Percentiles rank a stretch among this genome's conserved stretches.
Evolutionary conservation across 164 flowering plant species (phyloP).

Genomic region (Berberis thunbergii): DNA sequence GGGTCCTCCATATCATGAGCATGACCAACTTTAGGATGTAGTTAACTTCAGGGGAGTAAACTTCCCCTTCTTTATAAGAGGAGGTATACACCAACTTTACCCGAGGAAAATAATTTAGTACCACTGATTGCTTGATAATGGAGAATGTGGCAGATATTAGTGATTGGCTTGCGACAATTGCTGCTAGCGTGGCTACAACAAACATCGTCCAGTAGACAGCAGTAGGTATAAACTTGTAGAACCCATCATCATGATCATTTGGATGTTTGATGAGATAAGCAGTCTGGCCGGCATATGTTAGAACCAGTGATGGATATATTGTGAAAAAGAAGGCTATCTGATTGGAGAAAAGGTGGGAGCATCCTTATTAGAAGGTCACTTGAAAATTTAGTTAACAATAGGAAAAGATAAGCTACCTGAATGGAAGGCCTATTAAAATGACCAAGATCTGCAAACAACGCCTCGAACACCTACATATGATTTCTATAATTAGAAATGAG

Average conservation of each 20-base stretch:
- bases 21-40: constrained; percentile 1
- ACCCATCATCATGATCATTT: constrained; percentile 1
- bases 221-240: neutral
- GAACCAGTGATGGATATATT: neutral
- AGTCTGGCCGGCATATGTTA: neutral
- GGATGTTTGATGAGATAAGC: constrained; percentile 2
- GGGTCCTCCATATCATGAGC: constrained; percentile 1
- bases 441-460: constrained; percentile 1
- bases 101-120: constrained; percentile 85
- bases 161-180: constrained; percentile 89
- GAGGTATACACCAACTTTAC: constrained; percentile 88
- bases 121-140: constrained; percentile 78
- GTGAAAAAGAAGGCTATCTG: neutral
- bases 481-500: neutral
- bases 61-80: neutral
- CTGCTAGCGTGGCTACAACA: constrained; percentile 75
- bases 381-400: neutral
- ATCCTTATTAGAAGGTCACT: neutral
- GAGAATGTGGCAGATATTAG: constrained; percentile 88
- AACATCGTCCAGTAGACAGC: constrained; percentile 82
- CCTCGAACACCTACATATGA: neutral
- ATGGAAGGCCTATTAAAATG: neutral
- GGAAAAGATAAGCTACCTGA: neutral
- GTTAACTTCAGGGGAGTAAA: constrained; percentile 2
- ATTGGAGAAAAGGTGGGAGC: neutral